A percentile compares a stretch with the other conserved stretches of the same genome.
Evolutionary conservation across 75 land plant genomes (phyloP).

Genomic region (Sequoiadendron giganteum): DNA sequence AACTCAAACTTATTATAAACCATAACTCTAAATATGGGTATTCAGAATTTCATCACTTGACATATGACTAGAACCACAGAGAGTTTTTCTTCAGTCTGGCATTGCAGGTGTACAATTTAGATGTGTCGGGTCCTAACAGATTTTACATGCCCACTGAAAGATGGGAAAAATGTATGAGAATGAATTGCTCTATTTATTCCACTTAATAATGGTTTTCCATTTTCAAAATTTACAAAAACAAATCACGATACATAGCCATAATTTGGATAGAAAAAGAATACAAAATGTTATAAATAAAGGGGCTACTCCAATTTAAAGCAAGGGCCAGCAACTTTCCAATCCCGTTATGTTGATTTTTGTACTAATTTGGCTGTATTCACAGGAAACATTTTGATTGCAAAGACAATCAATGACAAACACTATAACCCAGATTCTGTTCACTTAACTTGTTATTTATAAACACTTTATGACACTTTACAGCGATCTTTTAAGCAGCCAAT

Average conservation of each 20-base stretch:
- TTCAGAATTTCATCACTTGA: not conserved
- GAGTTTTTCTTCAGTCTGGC: too few relatives aligned
- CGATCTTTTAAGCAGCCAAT: not conserved
- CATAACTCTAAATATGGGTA: not conserved
- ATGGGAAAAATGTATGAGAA: not conserved
- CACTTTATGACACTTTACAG: not conserved
- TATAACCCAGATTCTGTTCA: too few relatives aligned
- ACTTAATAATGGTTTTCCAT: not conserved
- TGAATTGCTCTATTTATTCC: not conserved
- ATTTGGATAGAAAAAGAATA: not conserved
- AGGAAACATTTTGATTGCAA: too few relatives aligned
- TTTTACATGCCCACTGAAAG: not conserved
- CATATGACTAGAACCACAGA: too few relatives aligned
- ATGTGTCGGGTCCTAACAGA: not conserved
- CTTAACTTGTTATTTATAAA: too few relatives aligned
- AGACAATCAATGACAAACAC: too few relatives aligned
- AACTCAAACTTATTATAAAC: not conserved
- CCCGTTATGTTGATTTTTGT: too few relatives aligned
- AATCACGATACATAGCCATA: not conserved
- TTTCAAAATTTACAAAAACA: not conserved
- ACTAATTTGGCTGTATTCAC: too few relatives aligned
- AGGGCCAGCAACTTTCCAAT: too few relatives aligned
- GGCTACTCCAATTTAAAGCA: too few relatives aligned
- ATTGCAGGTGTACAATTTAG: not conserved
- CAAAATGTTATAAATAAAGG: not conserved